Evolutionary conservation across 2,329 filamentous ascomycete species (phyloP).

Genomic region (Fusarium miscanthi): DNA sequence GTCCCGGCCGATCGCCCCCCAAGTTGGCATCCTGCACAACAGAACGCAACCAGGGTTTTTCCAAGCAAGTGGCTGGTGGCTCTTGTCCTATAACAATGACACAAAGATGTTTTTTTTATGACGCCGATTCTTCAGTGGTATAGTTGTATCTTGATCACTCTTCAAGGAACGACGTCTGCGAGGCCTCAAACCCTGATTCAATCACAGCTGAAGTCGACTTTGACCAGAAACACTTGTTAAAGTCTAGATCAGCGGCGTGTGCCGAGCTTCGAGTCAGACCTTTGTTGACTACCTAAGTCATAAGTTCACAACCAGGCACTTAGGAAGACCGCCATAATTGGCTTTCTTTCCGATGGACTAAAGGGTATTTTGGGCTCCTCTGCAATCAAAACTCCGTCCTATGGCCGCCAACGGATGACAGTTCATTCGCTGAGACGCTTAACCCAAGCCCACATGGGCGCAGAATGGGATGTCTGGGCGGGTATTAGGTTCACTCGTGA

Average conservation of each 20-base stretch:
- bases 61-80: background rate
- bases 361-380: constrained; percentile 5
- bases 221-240: background rate
- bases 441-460: background rate
- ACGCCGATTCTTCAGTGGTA: constrained; percentile 12
- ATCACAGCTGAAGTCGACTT: background rate
- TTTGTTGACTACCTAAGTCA: background rate
- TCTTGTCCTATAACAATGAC: constrained; percentile 7
- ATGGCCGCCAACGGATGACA: background rate
- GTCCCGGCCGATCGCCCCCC: constrained; percentile 25
- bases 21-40: constrained; percentile 10
- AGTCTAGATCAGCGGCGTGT: background rate
- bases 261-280: background rate
- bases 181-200: background rate
- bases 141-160: background rate
- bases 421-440: background rate
- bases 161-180: constrained; percentile 11
- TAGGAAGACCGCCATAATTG: background rate
- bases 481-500: background rate
- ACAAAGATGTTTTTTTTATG: constrained; percentile 2
- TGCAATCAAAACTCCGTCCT: constrained; percentile 9
- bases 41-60: constrained; percentile 7
- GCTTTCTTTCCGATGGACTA: constrained; percentile 12
- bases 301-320: background rate
- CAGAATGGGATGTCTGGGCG: background rate